Evolutionary conservation across 768 basidiomycete genomes (phyloP), one percentile per base, ranked within the genome.

Genomic region (Lentinula guzmanii): DNA sequence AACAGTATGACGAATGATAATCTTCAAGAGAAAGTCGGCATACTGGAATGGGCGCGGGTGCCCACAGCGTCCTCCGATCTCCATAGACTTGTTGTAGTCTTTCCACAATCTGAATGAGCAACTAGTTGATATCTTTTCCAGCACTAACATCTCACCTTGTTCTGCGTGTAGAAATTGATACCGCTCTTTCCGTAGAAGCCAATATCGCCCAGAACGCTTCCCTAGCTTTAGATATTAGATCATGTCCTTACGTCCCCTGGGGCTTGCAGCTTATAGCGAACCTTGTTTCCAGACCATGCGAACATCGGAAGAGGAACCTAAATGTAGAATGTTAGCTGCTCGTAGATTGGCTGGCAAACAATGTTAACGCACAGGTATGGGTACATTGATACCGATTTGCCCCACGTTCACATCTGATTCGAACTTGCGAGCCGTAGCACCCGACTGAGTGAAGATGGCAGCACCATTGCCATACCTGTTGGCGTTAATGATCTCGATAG

Each of bases 1-100:
- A 3, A 6, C 13, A 39, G 37, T 39, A 21, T 10, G 46, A 15
- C n/a, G 15, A 18, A 52, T 43, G 5, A 7, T 33, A 9, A 34
- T 41, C n/a, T 37, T 54, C 72, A 89, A 63, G 83, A 79, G 68
- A 90, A 84, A 28, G 90, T 93, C 41, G 92, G 92, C 92, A 94
- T 94, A 65, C 87, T 81, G 15, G 92, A 90, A 4, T 91, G 82
- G n/a, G 92, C 91, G 62, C 86, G 84, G 66, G 79, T 90, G 50
- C 86, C 85, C 56, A 90, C 76, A 6, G 91, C 91, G 68, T 93
- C 91, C 68, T 93, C 93, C 7, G 90, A 83, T 68, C 86, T 88
- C 95, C 95, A 98, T 24, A 98, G 82, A 61, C 91, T 88, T 3
- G 95, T 98, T 5, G 86, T 93, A 2, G 95, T 98, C 93, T 93